phyloP scores from a whole-genome alignment of 2,329 filamentous ascomycete species.

The Trichoderma sp. region DNA sequence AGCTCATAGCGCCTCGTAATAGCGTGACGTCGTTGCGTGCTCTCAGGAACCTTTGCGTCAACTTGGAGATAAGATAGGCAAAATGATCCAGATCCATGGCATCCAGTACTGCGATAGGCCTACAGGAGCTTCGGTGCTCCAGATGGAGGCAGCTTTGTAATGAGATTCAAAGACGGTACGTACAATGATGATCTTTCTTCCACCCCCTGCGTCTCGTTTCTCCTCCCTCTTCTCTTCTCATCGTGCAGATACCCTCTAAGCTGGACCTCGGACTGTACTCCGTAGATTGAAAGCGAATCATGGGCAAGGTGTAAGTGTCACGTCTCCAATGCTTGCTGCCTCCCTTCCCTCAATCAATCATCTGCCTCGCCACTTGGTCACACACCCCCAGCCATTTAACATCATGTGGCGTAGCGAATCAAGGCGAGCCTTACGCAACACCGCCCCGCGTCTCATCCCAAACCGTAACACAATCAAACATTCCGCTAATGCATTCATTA shows the following conservation, averaged over 20 bases:
- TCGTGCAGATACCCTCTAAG: background rate
- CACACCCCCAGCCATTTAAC: background rate
- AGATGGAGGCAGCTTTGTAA: slow-evolving; percentile 3
- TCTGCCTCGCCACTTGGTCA: slow-evolving; percentile 9
- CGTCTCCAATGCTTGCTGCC: background rate
- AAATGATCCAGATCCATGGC: background rate
- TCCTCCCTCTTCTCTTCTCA: background rate
- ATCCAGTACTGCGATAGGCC: background rate
- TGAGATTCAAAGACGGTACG: background rate
- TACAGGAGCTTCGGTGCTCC: background rate
- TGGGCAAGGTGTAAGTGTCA: slow-evolving; percentile 20
- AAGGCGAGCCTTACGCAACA: background rate
- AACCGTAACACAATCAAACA: background rate
- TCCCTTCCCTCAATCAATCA: background rate
- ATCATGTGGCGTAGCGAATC: slow-evolving; percentile 15
- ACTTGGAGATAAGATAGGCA: slow-evolving; percentile 8
- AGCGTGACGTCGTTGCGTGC: slow-evolving; percentile 15
- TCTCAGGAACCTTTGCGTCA: slow-evolving; percentile 8
- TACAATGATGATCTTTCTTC: background rate
- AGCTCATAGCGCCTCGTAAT: slow-evolving; percentile 17
- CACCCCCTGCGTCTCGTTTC: background rate
- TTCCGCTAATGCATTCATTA: background rate
- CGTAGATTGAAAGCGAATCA: background rate
- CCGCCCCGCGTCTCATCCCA: slow-evolving; percentile 2
- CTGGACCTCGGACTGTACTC: background rate